Conservation (phyloP, 2,329 filamentous ascomycete genomes). For the Aspergillus fijiensis region DNA sequence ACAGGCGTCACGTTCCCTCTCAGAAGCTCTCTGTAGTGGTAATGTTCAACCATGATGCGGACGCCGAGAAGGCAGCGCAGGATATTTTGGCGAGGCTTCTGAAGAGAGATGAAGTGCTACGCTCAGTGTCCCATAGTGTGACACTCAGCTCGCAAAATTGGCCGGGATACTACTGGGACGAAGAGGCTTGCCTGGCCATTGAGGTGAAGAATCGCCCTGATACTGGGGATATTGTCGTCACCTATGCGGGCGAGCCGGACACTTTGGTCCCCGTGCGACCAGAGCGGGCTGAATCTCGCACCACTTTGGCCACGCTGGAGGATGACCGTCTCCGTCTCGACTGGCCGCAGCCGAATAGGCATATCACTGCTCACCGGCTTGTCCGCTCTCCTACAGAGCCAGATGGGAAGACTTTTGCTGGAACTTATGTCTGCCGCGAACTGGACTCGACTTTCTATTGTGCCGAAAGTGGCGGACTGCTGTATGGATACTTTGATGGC, state of each 20-base stretch:
- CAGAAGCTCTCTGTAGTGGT: conserved; percentile 42
- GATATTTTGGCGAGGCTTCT: conserved; percentile 30
- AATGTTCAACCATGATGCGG: conserved; percentile 43
- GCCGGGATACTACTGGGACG: conserved; percentile 42
- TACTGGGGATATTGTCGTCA: conserved; percentile 27
- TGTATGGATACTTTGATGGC: not conserved
- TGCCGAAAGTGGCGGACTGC: not conserved
- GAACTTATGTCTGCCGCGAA: not conserved
- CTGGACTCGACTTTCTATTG: not conserved
- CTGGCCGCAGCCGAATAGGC: not conserved
- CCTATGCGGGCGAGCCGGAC: conserved; percentile 28
- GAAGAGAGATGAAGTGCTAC: conserved; percentile 19
- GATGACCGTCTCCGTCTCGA: not conserved
- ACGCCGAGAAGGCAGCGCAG: conserved; percentile 27
- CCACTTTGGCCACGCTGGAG: not conserved
- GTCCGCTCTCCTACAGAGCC: not conserved
- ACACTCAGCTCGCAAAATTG: conserved; percentile 25
- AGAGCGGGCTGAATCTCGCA: not conserved
- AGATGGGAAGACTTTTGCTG: not conserved
- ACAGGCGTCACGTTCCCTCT: conserved; percentile 36
- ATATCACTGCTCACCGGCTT: not conserved
- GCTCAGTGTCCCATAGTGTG: conserved; percentile 13
- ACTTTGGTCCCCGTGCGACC: not conserved
- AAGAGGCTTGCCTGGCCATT: conserved; percentile 35
- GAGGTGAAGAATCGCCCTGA: conserved; percentile 24